Evolutionary conservation across 1,284 basidiomycete species (phyloP).

Genomic region (Cryptococcus hybrid): DNA sequence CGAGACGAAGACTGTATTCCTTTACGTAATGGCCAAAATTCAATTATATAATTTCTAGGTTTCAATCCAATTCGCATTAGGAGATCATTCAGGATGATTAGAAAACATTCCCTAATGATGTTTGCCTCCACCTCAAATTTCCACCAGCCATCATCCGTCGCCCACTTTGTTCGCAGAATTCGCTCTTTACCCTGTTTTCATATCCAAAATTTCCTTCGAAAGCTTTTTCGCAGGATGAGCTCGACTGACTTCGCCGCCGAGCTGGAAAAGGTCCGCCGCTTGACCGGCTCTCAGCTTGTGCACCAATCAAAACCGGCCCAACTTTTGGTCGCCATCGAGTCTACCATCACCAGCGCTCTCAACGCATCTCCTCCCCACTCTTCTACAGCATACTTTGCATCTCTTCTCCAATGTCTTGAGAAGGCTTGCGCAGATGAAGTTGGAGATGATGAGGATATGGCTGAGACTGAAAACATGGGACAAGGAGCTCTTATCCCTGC

Average conservation of each 20-base stretch:
- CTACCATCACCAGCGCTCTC: conserved; percentile 60
- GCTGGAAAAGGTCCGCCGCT: conserved; percentile 83
- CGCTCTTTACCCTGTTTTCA: no score
- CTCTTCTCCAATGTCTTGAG: conserved; percentile 59
- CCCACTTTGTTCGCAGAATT: no score
- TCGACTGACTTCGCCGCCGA: conserved; percentile 45
- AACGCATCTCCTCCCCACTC: conserved; percentile 64
- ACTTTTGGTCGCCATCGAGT: conserved; percentile 84
- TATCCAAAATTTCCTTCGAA: no score
- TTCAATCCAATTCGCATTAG: no score
- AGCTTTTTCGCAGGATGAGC: not conserved
- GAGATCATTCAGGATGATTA: no score
- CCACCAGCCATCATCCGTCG: no score
- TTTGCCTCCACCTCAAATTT: no score
- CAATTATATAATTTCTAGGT: no score
- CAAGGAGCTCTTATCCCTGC: conserved; percentile 84
- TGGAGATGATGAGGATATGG: conserved; percentile 40
- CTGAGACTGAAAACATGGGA: conserved; percentile 47
- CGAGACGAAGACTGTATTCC: no score
- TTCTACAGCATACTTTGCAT: conserved; percentile 85
- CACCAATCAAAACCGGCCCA: conserved; percentile 91
- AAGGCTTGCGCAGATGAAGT: conserved; percentile 46
- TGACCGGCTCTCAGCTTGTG: conserved; percentile 72
- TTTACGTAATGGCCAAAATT: no score
- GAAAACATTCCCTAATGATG: no score